Evolutionary conservation across 768 basidiomycete genomes (phyloP), one percentile per base, ranked within the genome.

Genomic region (Clitopilus hobsonii): DNA sequence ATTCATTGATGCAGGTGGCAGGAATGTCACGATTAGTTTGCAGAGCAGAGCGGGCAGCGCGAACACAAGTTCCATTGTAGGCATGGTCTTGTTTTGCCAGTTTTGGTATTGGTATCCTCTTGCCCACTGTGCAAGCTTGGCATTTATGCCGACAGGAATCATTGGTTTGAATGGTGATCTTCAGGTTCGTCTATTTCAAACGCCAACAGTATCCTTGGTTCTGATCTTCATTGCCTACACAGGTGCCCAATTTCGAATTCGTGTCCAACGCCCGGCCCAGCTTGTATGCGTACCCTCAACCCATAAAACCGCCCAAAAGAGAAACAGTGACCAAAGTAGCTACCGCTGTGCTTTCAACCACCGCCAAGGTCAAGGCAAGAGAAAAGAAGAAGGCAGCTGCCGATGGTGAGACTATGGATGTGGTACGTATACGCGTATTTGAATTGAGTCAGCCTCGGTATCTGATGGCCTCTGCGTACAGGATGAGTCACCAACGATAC

Each of bases 91-190:
- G 67, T 99, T 99, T 76, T 91, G 91, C 64, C 97, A 99, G 70
- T 98, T 99, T 74, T 99, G 97, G 97, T 98, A 98, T 69, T 99
- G 97, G 97, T 99, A 95, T 72, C 97, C 97, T 28, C 76, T 98
- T 24, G 94, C 94, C 13, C 95, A 98, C 65, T 94, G 90, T 58
- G 89, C 91, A 14, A 90, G 88, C 62, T 74, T 99, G 59, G 88
- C 95, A 1, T 98, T 99, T 70, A 89, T 92, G 54, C 95, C 97
- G 2, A 99, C 97, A 13, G 94, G 89, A 7, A 88, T 99, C 54
- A 94, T 99, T 62, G 96, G 93, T 26, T 71, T 98, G 55, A 89
- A 93, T 63, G 86, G 81, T 57, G 84, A 94, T 58, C 74, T 98
- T 51, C 89, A 91, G 80, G 91, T 94, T 26, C 10, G 26, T 28